These are phyloP conservation scores for Fusarium lyarnte DNA, from an alignment of 2,329 filamentous ascomycete genomes.

Conservation along the genomic window DNA sequence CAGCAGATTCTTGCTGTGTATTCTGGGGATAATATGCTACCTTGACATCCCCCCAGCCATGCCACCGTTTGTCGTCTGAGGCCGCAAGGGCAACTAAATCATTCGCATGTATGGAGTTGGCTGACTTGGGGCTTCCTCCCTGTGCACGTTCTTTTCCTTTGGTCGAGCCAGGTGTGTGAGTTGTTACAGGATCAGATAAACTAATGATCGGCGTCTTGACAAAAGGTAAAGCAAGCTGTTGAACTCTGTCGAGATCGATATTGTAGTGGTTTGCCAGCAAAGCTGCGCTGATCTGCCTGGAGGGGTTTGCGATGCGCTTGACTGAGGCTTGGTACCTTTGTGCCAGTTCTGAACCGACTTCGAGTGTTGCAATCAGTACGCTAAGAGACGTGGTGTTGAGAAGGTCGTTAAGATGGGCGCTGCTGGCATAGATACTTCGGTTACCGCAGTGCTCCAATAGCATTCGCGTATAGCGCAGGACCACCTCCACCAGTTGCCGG, in stretches of 20 bases:
- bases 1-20: constrained; percentile 37
- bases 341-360: constrained; percentile 85
- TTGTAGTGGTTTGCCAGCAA: constrained; percentile 87
- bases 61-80: constrained; percentile 68
- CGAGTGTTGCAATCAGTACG: constrained; percentile 80
- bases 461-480: constrained; percentile 87
- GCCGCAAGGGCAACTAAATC: constrained; percentile 82
- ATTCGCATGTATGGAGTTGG: constrained; percentile 76
- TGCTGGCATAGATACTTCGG: constrained; percentile 94
- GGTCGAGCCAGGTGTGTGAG: constrained; percentile 63
- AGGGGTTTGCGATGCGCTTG: constrained; percentile 75
- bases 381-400: constrained; percentile 86
- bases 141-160: constrained; percentile 81
- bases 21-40: constrained; percentile 77
- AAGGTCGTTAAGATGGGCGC: constrained; percentile 85
- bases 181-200: constrained; percentile 61
- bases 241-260: constrained; percentile 80
- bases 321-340: constrained; percentile 92
- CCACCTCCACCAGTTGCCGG: constrained; percentile 77
- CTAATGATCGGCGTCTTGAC: constrained; percentile 72
- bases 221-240: constrained; percentile 85
- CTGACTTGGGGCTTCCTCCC: constrained; percentile 54
- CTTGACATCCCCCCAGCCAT: constrained; percentile 82
- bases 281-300: constrained; percentile 73
- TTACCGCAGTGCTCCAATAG: constrained; percentile 96